Evolutionary conservation across 2,329 filamentous ascomycete genomes (phyloP).

Genomic region (Colletotrichum sidae): DNA sequence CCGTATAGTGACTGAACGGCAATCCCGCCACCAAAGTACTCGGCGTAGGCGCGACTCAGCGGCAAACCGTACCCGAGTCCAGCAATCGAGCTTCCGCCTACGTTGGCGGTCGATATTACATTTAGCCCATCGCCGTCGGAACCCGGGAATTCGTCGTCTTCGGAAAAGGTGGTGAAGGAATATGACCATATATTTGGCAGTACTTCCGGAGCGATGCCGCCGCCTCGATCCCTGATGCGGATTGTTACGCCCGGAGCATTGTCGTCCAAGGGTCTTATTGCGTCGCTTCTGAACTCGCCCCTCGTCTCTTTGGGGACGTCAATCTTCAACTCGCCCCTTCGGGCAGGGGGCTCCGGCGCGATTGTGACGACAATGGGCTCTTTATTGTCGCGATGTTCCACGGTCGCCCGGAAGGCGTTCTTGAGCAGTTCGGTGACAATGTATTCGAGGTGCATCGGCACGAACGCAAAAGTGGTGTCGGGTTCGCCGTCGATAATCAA

Average conservation of each 20-base stretch:
- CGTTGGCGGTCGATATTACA: conserved; percentile 78
- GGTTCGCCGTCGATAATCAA: conserved; percentile 87
- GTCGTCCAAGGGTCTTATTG: conserved; percentile 70
- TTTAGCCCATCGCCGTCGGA: conserved; percentile 74
- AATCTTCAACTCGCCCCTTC: conserved; percentile 47
- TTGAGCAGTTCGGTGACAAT: conserved; percentile 97
- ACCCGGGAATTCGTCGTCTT: conserved; percentile 58
- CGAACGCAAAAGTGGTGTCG: conserved; percentile 89
- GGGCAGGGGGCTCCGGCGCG: conserved; percentile 70
- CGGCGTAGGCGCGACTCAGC: conserved; percentile 90
- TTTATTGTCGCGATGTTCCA: conserved; percentile 82
- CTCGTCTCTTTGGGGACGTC: conserved; percentile 50
- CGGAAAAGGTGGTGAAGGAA: conserved; percentile 94
- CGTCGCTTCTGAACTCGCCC: conserved; percentile 56
- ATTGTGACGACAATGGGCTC: conserved; percentile 94
- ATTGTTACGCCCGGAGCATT: conserved; percentile 90
- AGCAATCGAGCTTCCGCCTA: conserved; percentile 85
- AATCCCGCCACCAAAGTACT: conserved; percentile 97
- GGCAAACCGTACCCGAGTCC: conserved; percentile 94
- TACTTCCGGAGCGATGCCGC: conserved; percentile 88
- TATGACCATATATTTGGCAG: conserved; percentile 95
- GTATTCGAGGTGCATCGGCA: conserved; percentile 97
- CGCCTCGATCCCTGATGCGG: conserved; percentile 93
- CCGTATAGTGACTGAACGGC: conserved; percentile 95
- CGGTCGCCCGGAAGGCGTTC: conserved; percentile 93